A percentile compares a stretch with the other conserved stretches of the same genome.
These are phyloP conservation scores for Gossypium sturtianum DNA, from an alignment of 345 rosid genomes.

Conservation along the genomic window DNA sequence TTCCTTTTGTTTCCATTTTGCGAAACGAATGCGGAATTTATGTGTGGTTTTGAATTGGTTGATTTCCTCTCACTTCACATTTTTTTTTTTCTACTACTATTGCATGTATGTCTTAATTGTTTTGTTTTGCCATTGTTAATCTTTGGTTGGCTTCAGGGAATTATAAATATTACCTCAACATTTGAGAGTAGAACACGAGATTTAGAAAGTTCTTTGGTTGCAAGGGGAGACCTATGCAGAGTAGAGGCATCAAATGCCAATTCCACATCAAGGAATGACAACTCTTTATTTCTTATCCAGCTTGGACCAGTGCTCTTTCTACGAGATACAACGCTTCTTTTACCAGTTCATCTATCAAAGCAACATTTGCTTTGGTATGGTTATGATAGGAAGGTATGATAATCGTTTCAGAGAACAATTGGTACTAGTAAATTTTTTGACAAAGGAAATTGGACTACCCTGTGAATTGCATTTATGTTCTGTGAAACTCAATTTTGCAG, in stretches of 20 bases:
- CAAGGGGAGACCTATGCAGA: conserved; percentile 96
- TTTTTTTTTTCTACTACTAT: background rate
- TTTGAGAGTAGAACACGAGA: conserved; percentile 69
- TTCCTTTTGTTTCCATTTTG: background rate
- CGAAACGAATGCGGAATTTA: background rate
- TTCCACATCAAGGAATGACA: conserved; percentile 56
- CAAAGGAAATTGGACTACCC: background rate
- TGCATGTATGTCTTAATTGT: background rate
- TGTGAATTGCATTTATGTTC: background rate
- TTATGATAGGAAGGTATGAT: conserved; percentile 80
- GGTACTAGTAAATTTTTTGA: background rate
- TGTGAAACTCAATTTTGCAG: background rate
- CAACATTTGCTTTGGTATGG: conserved; percentile 99
- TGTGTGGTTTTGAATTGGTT: background rate
- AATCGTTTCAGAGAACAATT: background rate
- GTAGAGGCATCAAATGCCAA: conserved; percentile 70
- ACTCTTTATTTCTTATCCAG: conserved; percentile 84
- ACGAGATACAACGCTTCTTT: conserved; percentile 82
- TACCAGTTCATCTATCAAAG: conserved; percentile 87
- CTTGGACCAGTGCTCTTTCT: conserved; percentile 90
- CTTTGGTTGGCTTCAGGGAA: conserved; percentile 47
- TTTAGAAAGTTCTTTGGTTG: conserved; percentile 73
- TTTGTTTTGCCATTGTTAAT: conserved; percentile 4
- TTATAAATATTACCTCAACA: conserved; percentile 65
- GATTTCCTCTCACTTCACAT: background rate